Evolutionary conservation across 78 protist genomes (phyloP).

Genomic region (Thecamonas trahens): DNA sequence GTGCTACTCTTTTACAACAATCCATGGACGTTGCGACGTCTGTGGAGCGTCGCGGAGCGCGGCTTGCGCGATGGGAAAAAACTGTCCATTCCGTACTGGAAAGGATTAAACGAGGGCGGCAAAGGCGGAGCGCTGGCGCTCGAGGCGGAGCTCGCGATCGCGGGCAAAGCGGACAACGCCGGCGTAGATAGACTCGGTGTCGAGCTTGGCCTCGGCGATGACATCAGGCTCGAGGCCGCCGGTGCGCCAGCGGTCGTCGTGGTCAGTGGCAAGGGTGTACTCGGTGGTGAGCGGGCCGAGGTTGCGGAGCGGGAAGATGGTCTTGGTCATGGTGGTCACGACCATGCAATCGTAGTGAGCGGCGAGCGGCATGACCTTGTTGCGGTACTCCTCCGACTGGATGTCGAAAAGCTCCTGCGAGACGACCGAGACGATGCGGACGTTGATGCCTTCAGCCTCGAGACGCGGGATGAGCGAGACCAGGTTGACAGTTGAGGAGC

Average conservation of each 20-base stretch:
- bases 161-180: not conserved
- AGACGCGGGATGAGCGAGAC: not conserved
- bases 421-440: not conserved
- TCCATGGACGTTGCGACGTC: too few species aligned
- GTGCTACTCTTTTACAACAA: too few species aligned
- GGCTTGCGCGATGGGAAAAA: too few species aligned
- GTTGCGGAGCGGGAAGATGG: not conserved
- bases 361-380: not conserved
- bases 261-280: not conserved
- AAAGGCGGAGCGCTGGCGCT: not conserved
- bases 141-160: not conserved
- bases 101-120: too few species aligned
- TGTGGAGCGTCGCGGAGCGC: too few species aligned
- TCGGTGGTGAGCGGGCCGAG: not conserved
- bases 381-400: not conserved
- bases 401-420: not conserved
- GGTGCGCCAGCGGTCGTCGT: not conserved
- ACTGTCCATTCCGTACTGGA: too few species aligned
- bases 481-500: not conserved
- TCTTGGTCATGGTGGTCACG: not conserved
- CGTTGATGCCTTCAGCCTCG: not conserved
- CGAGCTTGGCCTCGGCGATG: not conserved
- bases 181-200: not conserved
- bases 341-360: slow-evolving; percentile 1
- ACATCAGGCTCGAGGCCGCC: not conserved